Conservation (phyloP, 225 moss, liverwort and hornwort genomes). For the Pseudoscleropodium purum region DNA sequence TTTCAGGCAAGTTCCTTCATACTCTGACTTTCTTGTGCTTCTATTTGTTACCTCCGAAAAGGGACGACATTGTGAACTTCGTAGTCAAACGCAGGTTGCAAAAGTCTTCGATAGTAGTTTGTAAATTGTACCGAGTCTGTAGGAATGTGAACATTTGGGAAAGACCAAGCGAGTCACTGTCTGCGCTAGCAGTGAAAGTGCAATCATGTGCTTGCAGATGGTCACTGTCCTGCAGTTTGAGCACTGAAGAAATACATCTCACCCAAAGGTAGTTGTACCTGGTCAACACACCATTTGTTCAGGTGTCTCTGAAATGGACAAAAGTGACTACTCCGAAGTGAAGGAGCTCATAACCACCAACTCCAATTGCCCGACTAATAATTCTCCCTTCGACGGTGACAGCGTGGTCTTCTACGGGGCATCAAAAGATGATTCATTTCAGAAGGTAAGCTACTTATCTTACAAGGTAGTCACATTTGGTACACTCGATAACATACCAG, state of each 20-base stretch:
- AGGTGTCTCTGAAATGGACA: slow-evolving; percentile 22
- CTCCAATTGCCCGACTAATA: slow-evolving; percentile 4
- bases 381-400: slow-evolving; percentile 23
- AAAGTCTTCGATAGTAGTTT: background rate
- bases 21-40: background rate
- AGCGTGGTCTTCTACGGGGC: slow-evolving; percentile 19
- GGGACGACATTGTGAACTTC: background rate
- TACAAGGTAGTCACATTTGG: background rate
- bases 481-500: background rate
- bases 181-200: background rate
- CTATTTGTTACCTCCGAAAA: background rate
- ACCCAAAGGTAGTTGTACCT: background rate
- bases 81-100: background rate
- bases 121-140: background rate
- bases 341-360: slow-evolving; percentile 36
- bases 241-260: background rate
- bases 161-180: background rate
- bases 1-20: background rate
- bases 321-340: slow-evolving; percentile 33
- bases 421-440: slow-evolving; percentile 23
- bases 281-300: background rate
- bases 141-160: background rate
- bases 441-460: slow-evolving; percentile 7
- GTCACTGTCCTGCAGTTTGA: background rate
- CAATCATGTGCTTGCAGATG: slow-evolving; percentile 3